phyloP scores from a whole-genome alignment of 768 basidiomycete genomes.

The Lentinula guzmanii region DNA sequence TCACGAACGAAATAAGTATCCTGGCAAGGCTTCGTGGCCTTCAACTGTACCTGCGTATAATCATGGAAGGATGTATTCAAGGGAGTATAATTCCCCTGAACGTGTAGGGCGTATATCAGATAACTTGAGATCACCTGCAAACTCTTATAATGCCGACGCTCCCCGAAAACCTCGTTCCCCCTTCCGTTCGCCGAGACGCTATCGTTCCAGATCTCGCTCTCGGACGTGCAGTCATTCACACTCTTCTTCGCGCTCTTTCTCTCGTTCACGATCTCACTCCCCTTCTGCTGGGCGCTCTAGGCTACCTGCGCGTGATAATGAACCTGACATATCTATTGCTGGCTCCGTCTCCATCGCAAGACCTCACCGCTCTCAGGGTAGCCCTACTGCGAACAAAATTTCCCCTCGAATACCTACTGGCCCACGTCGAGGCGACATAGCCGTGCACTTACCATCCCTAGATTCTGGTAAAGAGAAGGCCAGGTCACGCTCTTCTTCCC shows the following conservation, averaged over 20 bases:
- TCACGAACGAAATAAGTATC: background rate
- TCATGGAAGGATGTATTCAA: background rate
- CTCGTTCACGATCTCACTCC: conserved; percentile 11
- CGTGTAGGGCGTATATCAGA: background rate
- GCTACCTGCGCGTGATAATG: background rate
- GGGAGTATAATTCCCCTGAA: background rate
- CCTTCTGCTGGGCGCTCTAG: background rate
- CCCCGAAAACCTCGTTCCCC: conserved; percentile 15
- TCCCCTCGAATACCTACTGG: background rate
- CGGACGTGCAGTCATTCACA: conserved; percentile 3
- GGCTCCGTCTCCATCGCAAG: background rate
- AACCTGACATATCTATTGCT: background rate
- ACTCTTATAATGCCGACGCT: background rate
- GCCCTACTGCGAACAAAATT: background rate
- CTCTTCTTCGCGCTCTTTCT: background rate
- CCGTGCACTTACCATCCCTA: background rate
- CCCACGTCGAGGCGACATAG: background rate
- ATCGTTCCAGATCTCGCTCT: conserved; percentile 17
- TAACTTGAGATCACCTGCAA: background rate
- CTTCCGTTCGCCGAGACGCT: conserved; percentile 22
- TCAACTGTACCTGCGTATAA: background rate
- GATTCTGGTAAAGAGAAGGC: conserved; percentile 23
- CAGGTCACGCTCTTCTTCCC: conserved; percentile 43
- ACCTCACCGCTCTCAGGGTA: background rate
- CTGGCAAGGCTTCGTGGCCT: conserved; percentile 9